Percentiles rank a stretch among this genome's conserved stretches.
Conservation (phyloP, 2,329 filamentous ascomycete species). For the Hortaea werneckii region DNA sequence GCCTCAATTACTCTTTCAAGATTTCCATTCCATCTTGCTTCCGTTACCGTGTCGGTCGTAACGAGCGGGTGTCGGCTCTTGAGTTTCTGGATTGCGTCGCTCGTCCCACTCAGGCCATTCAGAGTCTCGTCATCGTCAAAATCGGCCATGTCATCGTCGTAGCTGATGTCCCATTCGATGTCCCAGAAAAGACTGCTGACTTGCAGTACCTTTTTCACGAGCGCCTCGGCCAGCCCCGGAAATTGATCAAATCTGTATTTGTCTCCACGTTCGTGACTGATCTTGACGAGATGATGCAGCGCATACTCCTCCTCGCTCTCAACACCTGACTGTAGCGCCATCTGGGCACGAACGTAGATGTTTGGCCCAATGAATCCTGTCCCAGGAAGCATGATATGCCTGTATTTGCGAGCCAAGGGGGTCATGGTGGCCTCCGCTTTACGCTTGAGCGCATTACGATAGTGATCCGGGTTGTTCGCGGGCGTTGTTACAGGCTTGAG, state of each 20-base stretch:
- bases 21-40: slow-evolving; percentile 58
- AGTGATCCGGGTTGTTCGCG: slow-evolving; percentile 60
- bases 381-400: slow-evolving; percentile 51
- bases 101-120: slow-evolving; percentile 57
- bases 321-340: slow-evolving; percentile 71
- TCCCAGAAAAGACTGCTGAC: slow-evolving; percentile 72
- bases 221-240: slow-evolving; percentile 72
- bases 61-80: slow-evolving; percentile 46
- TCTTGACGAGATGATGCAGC: slow-evolving; percentile 86
- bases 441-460: slow-evolving; percentile 48
- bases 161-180: slow-evolving; percentile 70
- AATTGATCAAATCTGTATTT: slow-evolving; percentile 95
- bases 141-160: slow-evolving; percentile 44
- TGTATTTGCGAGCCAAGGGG: slow-evolving; percentile 36
- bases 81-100: slow-evolving; percentile 64
- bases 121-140: slow-evolving; percentile 44
- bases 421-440: slow-evolving; percentile 27
- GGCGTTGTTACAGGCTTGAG: slow-evolving; percentile 68
- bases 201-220: slow-evolving; percentile 75
- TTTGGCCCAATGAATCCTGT: slow-evolving; percentile 63
- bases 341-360: slow-evolving; percentile 81
- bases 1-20: slow-evolving; percentile 77
- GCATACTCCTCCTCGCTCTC: slow-evolving; percentile 83
- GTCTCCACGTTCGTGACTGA: slow-evolving; percentile 86
- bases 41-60: slow-evolving; percentile 59